phyloP scores from a whole-genome alignment of 176 grass and related monocot species.

The Tillandsia fasciculata region DNA sequence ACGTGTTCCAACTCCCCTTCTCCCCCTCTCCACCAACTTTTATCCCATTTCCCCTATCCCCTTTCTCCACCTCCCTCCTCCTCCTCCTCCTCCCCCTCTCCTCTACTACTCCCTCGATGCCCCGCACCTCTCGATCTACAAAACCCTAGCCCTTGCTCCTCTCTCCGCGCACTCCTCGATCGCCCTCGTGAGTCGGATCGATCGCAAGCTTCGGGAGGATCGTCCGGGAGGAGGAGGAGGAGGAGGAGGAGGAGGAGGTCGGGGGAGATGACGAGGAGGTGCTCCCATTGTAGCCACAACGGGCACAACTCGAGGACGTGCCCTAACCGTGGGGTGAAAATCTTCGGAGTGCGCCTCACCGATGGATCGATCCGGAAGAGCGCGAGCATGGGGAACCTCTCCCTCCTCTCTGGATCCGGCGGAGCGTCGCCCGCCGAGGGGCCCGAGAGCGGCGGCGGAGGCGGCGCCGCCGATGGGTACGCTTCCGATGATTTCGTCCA shows the following conservation, averaged over 20 bases:
- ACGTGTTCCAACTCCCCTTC: neutral
- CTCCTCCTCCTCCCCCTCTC: neutral
- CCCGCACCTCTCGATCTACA: neutral
- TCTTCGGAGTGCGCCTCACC: conserved; percentile 88
- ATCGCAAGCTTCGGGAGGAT: neutral
- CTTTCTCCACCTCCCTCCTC: neutral
- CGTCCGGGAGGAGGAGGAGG: neutral
- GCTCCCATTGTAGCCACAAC: conserved; percentile 98
- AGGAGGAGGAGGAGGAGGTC: neutral
- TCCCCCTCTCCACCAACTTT: neutral
- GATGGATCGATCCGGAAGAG: conserved; percentile 95
- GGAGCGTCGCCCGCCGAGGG: conserved; percentile 69
- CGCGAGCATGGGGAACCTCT: conserved; percentile 93
- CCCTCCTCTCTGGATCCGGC: conserved; percentile 77
- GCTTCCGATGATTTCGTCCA: conserved; percentile 93
- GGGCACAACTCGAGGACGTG: conserved; percentile 95
- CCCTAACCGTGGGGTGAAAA: conserved; percentile 87
- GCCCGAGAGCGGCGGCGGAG: conserved; percentile 25
- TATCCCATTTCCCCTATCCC: neutral
- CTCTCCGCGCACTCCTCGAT: neutral
- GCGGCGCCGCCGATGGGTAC: conserved; percentile 45
- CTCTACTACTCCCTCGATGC: conserved; percentile 3
- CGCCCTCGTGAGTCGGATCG: neutral
- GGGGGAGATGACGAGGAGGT: conserved; percentile 75
- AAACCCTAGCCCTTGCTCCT: conserved; percentile 7